These are phyloP conservation scores for Exophiala sideris DNA, from an alignment of 2,329 filamentous ascomycete genomes.

Conservation along the genomic window DNA sequence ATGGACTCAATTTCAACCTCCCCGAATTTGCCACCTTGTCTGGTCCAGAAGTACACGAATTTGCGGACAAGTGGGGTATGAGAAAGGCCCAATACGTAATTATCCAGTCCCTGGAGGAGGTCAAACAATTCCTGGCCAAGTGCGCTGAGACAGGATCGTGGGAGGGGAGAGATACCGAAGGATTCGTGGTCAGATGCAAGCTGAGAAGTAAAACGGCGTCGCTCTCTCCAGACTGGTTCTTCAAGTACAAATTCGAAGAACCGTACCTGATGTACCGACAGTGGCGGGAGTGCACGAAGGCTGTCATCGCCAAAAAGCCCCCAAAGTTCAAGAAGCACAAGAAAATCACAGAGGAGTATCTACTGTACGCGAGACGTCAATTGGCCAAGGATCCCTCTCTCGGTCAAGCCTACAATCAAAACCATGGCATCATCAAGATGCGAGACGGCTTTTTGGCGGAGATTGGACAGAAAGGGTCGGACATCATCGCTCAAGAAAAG, in stretches of 20 bases:
- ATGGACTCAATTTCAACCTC: slow-evolving; percentile 94
- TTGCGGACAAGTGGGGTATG: slow-evolving; percentile 92
- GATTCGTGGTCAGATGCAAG: slow-evolving; percentile 92
- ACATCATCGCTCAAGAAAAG: slow-evolving; percentile 72
- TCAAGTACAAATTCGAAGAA: slow-evolving; percentile 99
- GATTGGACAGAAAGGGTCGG: slow-evolving; percentile 80
- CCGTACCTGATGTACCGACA: slow-evolving; percentile 98
- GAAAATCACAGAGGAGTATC: slow-evolving; percentile 86
- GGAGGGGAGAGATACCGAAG: slow-evolving; percentile 88
- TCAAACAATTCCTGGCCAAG: slow-evolving; percentile 76
- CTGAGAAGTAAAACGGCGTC: slow-evolving; percentile 51
- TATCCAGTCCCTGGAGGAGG: slow-evolving; percentile 69
- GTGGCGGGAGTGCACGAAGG: slow-evolving; percentile 96
- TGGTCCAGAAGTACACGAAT: slow-evolving; percentile 76
- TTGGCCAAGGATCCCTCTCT: slow-evolving; percentile 67
- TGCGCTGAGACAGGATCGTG: slow-evolving; percentile 87
- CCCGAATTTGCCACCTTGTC: slow-evolving; percentile 87
- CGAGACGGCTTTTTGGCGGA: slow-evolving; percentile 82
- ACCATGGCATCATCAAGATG: slow-evolving; percentile 92
- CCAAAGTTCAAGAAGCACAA: slow-evolving; percentile 82
- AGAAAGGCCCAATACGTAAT: slow-evolving; percentile 78
- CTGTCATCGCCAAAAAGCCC: slow-evolving; percentile 70
- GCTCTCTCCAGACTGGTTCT: slow-evolving; percentile 79
- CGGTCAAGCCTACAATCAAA: slow-evolving; percentile 70
- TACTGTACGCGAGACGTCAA: slow-evolving; percentile 72